Evolutionary conservation across 139 green algal genomes (phyloP).

Genomic region (Tetradesmus lagerheimii): DNA sequence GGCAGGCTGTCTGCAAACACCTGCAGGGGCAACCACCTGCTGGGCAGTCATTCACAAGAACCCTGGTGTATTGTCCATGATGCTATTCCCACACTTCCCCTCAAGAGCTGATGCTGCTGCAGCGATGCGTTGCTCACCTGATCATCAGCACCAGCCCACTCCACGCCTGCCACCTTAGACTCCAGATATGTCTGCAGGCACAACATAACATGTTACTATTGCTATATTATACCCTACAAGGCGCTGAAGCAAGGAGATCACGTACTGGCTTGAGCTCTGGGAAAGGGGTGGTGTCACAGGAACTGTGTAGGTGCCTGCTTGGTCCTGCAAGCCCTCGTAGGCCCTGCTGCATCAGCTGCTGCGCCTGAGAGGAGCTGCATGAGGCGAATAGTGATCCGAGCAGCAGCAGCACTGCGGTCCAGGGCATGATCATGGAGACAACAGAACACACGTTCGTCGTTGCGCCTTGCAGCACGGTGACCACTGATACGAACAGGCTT

Average conservation of each 20-base stretch:
- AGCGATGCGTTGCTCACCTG: constrained; percentile 18
- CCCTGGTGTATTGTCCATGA: too few species aligned
- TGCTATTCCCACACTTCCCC: too few species aligned
- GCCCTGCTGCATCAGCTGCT: neutral
- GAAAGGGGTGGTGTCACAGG: constrained; percentile 30
- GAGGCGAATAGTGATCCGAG: neutral
- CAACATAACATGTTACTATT: neutral
- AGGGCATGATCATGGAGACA: neutral
- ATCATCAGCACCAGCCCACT: constrained; percentile 49
- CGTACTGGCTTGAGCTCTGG: constrained; percentile 35
- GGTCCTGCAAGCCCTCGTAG: neutral
- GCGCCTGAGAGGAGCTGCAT: neutral
- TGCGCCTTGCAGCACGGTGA: neutral
- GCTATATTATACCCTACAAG: neutral
- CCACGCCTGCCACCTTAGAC: constrained; percentile 21
- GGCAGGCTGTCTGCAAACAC: too few species aligned
- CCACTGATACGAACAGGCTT: neutral
- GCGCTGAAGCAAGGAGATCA: neutral
- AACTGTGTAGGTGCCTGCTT: constrained; percentile 12
- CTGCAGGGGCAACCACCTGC: too few species aligned
- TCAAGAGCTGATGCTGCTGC: too few species aligned
- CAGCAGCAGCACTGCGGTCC: neutral
- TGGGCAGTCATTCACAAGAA: too few species aligned
- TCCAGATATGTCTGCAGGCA: constrained; percentile 36
- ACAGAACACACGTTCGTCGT: neutral